These are phyloP conservation scores for Cystobasidium pallidum DNA, from an alignment of 1,284 basidiomycete genomes.

Conservation along the genomic window DNA sequence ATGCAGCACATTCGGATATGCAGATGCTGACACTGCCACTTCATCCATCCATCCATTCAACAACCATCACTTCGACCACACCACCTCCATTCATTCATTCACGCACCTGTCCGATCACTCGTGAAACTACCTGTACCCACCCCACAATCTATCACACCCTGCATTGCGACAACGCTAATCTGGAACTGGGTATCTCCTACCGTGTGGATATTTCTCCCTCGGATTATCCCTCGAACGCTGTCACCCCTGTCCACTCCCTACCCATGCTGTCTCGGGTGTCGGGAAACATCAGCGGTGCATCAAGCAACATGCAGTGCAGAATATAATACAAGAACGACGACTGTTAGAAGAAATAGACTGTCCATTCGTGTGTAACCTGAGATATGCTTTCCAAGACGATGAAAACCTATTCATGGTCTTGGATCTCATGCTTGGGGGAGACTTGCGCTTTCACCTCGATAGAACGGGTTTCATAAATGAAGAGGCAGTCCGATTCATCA, in stretches of 20 bases:
- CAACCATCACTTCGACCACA: not conserved
- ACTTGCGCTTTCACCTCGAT: slow-evolving; percentile 90
- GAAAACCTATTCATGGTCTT: slow-evolving; percentile 97
- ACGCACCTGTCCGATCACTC: not conserved
- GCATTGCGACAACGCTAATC: too few species aligned
- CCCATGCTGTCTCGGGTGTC: too few species aligned
- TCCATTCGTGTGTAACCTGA: slow-evolving; percentile 88
- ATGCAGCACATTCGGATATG: not conserved
- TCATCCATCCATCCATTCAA: not conserved
- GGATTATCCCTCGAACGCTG: too few species aligned
- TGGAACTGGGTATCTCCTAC: too few species aligned
- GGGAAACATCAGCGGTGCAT: slow-evolving; percentile 67
- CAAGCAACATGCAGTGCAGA: slow-evolving; percentile 95
- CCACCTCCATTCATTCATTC: not conserved
- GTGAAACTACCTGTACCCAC: not conserved
- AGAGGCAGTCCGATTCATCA: slow-evolving; percentile 81
- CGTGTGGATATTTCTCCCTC: too few species aligned
- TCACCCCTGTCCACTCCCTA: too few species aligned
- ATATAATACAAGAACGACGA: slow-evolving; percentile 92
- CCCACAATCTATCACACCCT: not conserved
- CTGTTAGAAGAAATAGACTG: slow-evolving; percentile 95
- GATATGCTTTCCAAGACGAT: slow-evolving; percentile 97
- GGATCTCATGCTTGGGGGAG: slow-evolving; percentile 94
- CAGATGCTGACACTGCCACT: not conserved
- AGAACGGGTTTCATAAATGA: slow-evolving; percentile 76